Percentiles rank a stretch among this genome's conserved stretches.
phyloP scores from a whole-genome alignment of 179 eudicot species.

The Nepenthes alata region DNA sequence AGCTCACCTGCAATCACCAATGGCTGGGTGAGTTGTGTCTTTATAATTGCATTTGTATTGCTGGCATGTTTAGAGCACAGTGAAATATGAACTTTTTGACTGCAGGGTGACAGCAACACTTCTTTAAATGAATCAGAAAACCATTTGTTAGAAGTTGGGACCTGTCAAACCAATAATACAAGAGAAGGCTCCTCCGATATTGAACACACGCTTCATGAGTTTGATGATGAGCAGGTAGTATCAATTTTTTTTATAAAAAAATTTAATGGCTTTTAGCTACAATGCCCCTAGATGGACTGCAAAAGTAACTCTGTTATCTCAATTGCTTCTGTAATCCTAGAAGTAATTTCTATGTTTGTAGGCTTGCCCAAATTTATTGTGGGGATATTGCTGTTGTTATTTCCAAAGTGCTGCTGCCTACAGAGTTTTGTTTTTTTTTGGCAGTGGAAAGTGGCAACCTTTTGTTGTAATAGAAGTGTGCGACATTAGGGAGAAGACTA shows the following conservation, averaged over 20 bases:
- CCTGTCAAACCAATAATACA: constrained; percentile 14
- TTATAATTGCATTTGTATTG: constrained; percentile 16
- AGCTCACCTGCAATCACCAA: constrained; percentile 22
- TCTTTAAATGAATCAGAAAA: constrained; percentile 22
- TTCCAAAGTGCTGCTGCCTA: too few relatives aligned
- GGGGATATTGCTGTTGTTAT: too few relatives aligned
- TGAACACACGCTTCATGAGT: constrained; percentile 34
- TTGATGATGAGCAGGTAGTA: constrained; percentile 68
- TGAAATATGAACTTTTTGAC: constrained; percentile 16
- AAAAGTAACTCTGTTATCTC: not conserved
- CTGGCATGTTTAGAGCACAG: constrained; percentile 17
- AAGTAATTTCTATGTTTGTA: too few relatives aligned
- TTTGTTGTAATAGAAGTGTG: too few relatives aligned
- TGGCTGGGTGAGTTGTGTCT: constrained; percentile 81
- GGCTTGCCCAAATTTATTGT: too few relatives aligned
- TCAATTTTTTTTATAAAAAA: not conserved
- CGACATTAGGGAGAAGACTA: too few relatives aligned
- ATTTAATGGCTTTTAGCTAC: not conserved
- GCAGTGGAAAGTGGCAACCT: too few relatives aligned
- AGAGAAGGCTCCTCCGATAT: constrained; percentile 22
- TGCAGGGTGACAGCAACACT: constrained; percentile 63
- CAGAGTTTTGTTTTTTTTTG: too few relatives aligned
- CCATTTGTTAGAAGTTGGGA: constrained; percentile 26
- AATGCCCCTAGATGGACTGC: too few relatives aligned
- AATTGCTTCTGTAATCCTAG: not conserved